Evolutionary conservation across 306 rosid genomes (phyloP).

Genomic region (Urtica urens): DNA sequence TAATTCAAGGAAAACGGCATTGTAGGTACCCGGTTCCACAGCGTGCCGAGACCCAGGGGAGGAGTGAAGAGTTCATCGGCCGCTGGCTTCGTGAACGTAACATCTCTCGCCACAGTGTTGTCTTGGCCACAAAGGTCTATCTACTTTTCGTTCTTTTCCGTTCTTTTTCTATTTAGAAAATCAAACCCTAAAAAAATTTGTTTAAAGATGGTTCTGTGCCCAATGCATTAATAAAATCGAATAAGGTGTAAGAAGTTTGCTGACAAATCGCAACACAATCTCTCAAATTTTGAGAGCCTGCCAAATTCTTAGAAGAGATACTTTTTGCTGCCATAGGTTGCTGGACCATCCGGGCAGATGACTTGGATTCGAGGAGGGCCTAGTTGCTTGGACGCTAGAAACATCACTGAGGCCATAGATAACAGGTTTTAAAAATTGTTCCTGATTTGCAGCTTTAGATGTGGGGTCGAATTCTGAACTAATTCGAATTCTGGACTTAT

Average conservation of each 20-base stretch:
- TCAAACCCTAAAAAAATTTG: too few relatives aligned
- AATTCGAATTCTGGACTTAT: not conserved
- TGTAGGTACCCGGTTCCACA: slow-evolving; percentile 87
- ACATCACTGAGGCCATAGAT: slow-evolving; percentile 64
- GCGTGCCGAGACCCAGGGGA: slow-evolving; percentile 58
- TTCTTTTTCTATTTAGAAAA: not conserved
- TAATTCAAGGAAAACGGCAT: not conserved
- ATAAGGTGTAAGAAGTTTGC: too few relatives aligned
- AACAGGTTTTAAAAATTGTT: slow-evolving; percentile 36
- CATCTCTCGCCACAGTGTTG: slow-evolving; percentile 44
- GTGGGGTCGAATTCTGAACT: not conserved
- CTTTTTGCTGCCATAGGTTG: slow-evolving; percentile 40
- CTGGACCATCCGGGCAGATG: slow-evolving; percentile 96
- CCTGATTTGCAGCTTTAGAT: not conserved
- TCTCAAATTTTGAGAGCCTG: too few relatives aligned
- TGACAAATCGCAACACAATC: too few relatives aligned
- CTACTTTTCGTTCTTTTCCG: not conserved
- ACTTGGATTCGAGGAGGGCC: slow-evolving; percentile 95
- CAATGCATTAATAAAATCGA: too few relatives aligned
- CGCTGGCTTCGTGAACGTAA: slow-evolving; percentile 56
- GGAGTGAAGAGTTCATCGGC: slow-evolving; percentile 76
- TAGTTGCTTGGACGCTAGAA: slow-evolving; percentile 46
- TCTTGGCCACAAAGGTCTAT: slow-evolving; percentile 71
- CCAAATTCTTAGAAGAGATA: not conserved
- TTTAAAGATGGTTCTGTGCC: too few relatives aligned